These are phyloP conservation scores for Coniochaeta ligniaria DNA, from an alignment of 2,329 filamentous ascomycete species.

Conservation along the genomic window DNA sequence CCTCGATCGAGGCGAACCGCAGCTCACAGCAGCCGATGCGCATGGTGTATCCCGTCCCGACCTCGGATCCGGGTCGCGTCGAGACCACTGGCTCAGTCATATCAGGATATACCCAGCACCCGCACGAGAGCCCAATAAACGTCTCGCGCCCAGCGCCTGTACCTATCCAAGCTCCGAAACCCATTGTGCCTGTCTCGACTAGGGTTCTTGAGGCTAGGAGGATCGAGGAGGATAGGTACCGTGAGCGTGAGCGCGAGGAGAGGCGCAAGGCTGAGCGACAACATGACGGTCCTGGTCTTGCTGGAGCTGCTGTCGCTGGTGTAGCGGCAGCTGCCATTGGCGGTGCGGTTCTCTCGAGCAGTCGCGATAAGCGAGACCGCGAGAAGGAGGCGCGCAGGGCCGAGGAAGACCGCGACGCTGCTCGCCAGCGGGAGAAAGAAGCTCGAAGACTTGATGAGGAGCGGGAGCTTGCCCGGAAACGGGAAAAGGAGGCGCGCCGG, in stretches of 20 bases:
- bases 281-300: conserved; percentile 31
- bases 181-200: conserved; percentile 64
- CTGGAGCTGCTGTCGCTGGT: conserved; percentile 38
- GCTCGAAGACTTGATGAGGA: conserved; percentile 8
- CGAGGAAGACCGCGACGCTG: conserved; percentile 13
- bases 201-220: conserved; percentile 53
- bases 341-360: conserved; percentile 18
- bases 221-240: conserved; percentile 7
- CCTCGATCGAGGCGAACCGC: conserved; percentile 22
- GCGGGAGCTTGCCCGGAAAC: conserved; percentile 2
- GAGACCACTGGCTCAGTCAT: conserved; percentile 48
- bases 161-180: conserved; percentile 79
- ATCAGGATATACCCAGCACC: conserved; percentile 18
- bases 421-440: conserved; percentile 10
- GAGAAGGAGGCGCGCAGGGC: conserved; percentile 4
- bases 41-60: conserved; percentile 59
- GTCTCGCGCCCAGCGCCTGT: conserved; percentile 49
- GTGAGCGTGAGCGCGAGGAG: background rate
- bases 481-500: conserved; percentile 11
- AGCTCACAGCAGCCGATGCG: conserved; percentile 37
- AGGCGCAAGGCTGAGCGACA: conserved; percentile 12
- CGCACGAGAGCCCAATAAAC: conserved; percentile 23
- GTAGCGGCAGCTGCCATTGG: conserved; percentile 34
- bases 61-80: conserved; percentile 56
- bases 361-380: conserved; percentile 18